Evolutionary conservation across 208 protist species (phyloP).

Genomic region (Trypanosoma rangeli): DNA sequence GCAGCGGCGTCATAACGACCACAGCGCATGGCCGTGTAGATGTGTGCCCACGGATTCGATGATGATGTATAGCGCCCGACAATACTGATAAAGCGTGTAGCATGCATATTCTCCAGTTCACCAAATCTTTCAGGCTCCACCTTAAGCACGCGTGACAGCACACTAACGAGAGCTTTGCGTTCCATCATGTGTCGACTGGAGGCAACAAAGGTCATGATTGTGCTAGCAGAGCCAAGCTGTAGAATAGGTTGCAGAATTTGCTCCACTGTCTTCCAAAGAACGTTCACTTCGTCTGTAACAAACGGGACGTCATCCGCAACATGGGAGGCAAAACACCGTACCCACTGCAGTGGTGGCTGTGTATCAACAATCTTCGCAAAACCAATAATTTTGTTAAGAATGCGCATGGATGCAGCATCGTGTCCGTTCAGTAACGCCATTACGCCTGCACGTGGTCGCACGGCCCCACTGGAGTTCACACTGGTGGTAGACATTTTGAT

Average conservation of each 20-base stretch:
- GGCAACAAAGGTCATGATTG: constrained; percentile 55
- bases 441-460: constrained; percentile 22
- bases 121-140: constrained; percentile 52
- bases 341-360: constrained; percentile 57
- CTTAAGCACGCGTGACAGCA: constrained; percentile 48
- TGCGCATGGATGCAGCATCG: constrained; percentile 37
- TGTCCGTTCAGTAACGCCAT: constrained; percentile 37
- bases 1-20: constrained; percentile 78
- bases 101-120: constrained; percentile 56
- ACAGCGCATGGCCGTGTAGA: constrained; percentile 71
- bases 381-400: constrained; percentile 44
- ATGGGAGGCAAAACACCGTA: constrained; percentile 46
- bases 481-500: neutral
- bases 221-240: constrained; percentile 42
- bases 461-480: neutral
- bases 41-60: constrained; percentile 56
- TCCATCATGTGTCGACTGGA: constrained; percentile 70
- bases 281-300: constrained; percentile 42
- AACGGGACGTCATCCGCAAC: constrained; percentile 40
- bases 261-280: constrained; percentile 60
- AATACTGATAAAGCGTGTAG: constrained; percentile 48
- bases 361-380: constrained; percentile 66
- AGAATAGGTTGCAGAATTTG: constrained; percentile 48
- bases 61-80: constrained; percentile 41
- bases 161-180: constrained; percentile 44